Conservation (phyloP, 2,329 filamentous ascomycete genomes). For the Rutstroemia sp. region DNA sequence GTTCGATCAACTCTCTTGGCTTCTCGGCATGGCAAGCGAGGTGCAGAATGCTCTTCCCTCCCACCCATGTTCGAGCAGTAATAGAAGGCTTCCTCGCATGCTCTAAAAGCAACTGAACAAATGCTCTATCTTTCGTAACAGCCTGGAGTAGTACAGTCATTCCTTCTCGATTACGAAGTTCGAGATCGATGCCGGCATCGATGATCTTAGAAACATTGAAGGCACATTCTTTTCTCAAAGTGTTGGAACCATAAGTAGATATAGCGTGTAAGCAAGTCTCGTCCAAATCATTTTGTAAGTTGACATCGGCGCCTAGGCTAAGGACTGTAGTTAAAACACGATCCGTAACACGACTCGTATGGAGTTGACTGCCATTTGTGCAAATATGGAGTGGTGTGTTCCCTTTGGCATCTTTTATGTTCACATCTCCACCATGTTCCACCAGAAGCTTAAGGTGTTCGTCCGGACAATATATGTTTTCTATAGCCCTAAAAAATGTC, state of each 20-base stretch:
- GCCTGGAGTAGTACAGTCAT: not conserved
- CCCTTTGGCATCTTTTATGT: constrained; percentile 5
- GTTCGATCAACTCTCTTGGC: not conserved
- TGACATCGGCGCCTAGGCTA: not conserved
- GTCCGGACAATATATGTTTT: not conserved
- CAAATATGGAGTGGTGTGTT: constrained; percentile 10
- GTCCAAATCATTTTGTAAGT: not conserved
- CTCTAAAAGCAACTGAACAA: not conserved
- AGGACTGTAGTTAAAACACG: not conserved
- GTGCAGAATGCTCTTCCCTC: constrained; percentile 9
- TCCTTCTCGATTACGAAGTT: not conserved
- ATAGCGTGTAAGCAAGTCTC: not conserved
- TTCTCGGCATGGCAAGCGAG: not conserved
- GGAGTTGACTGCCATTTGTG: not conserved
- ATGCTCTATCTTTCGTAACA: not conserved
- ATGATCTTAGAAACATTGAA: not conserved
- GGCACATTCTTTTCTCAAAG: not conserved
- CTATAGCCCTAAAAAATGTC: not conserved
- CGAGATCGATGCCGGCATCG: not conserved
- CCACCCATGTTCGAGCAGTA: not conserved
- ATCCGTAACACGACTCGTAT: not conserved
- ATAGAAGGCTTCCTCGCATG: not conserved
- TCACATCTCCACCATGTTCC: constrained; percentile 11
- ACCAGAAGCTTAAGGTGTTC: not conserved
- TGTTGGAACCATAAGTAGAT: not conserved